These are phyloP conservation scores for Cyberlindnera bimundalis DNA, from an alignment of 805 yeast species.

Conservation along the genomic window DNA sequence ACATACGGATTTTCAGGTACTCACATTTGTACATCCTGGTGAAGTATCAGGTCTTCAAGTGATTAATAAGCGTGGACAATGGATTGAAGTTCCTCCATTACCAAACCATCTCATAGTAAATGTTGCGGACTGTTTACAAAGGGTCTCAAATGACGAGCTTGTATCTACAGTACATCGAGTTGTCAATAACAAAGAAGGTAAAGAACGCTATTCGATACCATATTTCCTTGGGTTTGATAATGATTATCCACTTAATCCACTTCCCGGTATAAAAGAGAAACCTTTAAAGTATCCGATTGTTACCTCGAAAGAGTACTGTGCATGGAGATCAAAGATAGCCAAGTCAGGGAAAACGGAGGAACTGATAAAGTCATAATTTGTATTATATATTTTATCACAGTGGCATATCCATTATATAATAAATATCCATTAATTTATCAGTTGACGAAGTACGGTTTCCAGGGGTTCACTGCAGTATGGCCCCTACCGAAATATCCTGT, in stretches of 20 bases:
- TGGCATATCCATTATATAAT: no score
- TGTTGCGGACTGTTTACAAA: conserved; percentile 36
- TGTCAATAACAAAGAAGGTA: conserved; percentile 21
- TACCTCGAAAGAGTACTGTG: conserved; percentile 4
- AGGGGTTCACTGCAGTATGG: no score
- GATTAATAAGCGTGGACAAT: conserved; percentile 30
- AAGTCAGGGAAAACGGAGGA: conserved; percentile 11
- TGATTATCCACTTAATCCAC: conserved; percentile 18
- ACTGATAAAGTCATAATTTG: no score
- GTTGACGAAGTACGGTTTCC: no score
- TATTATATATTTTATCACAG: no score
- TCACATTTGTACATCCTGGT: conserved; percentile 37
- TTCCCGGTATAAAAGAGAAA: conserved; percentile 19
- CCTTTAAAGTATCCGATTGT: conserved; percentile 20
- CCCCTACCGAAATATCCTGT: no score
- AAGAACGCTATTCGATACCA: conserved; percentile 25
- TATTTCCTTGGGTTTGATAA: conserved; percentile 25
- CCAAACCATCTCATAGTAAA: conserved; percentile 35
- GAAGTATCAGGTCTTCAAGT: conserved; percentile 38
- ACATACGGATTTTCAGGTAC: conserved; percentile 37
- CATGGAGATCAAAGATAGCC: conserved; percentile 13
- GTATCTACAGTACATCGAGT: conserved; percentile 41
- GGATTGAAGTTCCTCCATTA: conserved; percentile 34
- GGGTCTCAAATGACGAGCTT: conserved; percentile 38
- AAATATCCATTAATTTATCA: no score